These are phyloP conservation scores for Gamarada debralockiae DNA, from an alignment of 495 filamentous ascomycete species.

Conservation along the genomic window DNA sequence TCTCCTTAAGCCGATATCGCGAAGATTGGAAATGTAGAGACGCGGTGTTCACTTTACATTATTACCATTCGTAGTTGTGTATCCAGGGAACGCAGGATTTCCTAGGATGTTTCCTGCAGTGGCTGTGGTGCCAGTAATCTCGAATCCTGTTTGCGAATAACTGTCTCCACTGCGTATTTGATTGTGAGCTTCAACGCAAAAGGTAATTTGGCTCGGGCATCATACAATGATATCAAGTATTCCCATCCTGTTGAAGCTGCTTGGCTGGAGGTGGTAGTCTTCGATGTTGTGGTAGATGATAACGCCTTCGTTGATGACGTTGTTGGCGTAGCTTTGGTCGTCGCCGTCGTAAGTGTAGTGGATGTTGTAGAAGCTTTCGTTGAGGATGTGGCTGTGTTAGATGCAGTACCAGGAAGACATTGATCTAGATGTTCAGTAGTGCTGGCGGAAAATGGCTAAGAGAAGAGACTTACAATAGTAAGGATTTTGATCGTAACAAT, in stretches of 20 bases:
- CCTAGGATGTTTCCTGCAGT: constrained; percentile 63
- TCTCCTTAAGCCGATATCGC: background rate
- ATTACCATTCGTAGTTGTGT: constrained; percentile 50
- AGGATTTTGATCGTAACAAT: too few relatives aligned
- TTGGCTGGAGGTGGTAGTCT: too few relatives aligned
- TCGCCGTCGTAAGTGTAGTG: too few relatives aligned
- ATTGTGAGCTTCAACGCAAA: background rate
- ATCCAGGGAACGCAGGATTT: constrained; percentile 62
- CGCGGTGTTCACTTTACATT: background rate
- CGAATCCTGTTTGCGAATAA: constrained; percentile 63
- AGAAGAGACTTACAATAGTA: too few relatives aligned
- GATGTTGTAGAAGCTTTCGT: too few relatives aligned
- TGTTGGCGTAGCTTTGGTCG: too few relatives aligned
- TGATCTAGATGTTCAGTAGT: too few relatives aligned
- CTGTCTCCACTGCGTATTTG: constrained; percentile 35
- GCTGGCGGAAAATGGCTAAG: too few relatives aligned
- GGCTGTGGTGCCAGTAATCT: constrained; percentile 54
- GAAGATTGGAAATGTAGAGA: background rate
- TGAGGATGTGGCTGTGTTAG: too few relatives aligned
- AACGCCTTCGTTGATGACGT: too few relatives aligned
- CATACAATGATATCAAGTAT: background rate
- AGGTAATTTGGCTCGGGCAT: background rate
- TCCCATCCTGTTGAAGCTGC: background rate
- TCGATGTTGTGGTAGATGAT: too few relatives aligned
- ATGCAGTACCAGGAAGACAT: too few relatives aligned